phyloP scores from a whole-genome alignment of 176 grass and related monocot genomes.

The Elaeis guineensis region DNA sequence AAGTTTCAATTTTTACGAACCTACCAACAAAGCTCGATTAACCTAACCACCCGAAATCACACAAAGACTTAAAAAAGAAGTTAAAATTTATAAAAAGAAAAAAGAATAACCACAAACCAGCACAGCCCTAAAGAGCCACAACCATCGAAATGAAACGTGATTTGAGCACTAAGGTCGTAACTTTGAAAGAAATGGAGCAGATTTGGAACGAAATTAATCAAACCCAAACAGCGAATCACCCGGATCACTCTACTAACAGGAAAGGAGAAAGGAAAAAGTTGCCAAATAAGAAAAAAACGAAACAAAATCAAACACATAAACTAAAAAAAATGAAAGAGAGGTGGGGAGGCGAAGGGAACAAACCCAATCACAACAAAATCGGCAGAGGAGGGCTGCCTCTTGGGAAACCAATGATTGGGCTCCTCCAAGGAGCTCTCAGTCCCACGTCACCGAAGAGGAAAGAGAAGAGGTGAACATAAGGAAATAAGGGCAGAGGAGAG shows the following conservation, averaged over 20 bases:
- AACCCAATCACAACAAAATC: neutral
- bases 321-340: too few relatives aligned
- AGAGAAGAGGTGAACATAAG: too few relatives aligned
- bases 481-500: too few relatives aligned
- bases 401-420: slow-evolving; percentile 5
- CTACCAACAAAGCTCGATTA: too few relatives aligned
- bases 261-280: neutral
- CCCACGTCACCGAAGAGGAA: too few relatives aligned
- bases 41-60: too few relatives aligned
- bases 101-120: too few relatives aligned
- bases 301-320: neutral
- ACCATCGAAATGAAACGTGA: too few relatives aligned
- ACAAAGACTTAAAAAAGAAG: too few relatives aligned
- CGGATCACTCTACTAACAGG: neutral
- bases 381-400: neutral
- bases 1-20: too few relatives aligned
- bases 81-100: too few relatives aligned
- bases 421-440: neutral
- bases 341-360: neutral
- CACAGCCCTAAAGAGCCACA: too few relatives aligned
- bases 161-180: neutral
- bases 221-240: neutral
- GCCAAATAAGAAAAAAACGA: neutral
- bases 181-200: neutral
- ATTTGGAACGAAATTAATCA: neutral